Conservation (phyloP, 2,329 filamentous ascomycete species). For the Tolypocladium sp. region DNA sequence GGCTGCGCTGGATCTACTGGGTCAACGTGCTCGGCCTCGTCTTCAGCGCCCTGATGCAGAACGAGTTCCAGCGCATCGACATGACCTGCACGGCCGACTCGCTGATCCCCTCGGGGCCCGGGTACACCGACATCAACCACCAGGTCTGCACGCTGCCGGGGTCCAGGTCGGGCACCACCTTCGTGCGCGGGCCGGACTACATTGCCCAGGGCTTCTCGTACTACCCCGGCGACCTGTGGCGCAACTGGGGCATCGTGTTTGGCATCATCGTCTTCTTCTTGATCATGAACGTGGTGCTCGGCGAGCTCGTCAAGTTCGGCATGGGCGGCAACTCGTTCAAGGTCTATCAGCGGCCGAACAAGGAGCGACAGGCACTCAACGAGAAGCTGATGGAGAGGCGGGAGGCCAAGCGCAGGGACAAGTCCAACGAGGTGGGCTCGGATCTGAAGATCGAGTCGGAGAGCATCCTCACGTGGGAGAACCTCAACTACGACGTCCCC, state of each 20-base stretch:
- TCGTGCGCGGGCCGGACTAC: constrained; percentile 60
- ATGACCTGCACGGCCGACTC: constrained; percentile 60
- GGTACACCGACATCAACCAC: constrained; percentile 61
- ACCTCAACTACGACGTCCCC: constrained; percentile 69
- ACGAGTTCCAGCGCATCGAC: constrained; percentile 65
- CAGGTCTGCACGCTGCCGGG: constrained; percentile 78
- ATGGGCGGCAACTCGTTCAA: constrained; percentile 75
- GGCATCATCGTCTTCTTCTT: constrained; percentile 70
- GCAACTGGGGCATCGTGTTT: constrained; percentile 75
- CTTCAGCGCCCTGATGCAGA: constrained; percentile 75
- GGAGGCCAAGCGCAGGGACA: constrained; percentile 41
- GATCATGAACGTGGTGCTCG: constrained; percentile 64
- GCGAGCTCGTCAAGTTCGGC: constrained; percentile 69
- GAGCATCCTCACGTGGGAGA: constrained; percentile 76
- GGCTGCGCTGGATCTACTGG: constrained; percentile 75
- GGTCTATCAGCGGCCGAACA: constrained; percentile 63
- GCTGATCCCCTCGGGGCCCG: constrained; percentile 61
- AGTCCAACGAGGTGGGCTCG: constrained; percentile 31
- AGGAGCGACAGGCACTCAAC: constrained; percentile 59
- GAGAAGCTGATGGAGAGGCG: constrained; percentile 50
- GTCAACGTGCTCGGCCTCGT: constrained; percentile 66
- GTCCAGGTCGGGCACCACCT: constrained; percentile 52
- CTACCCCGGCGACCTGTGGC: constrained; percentile 59
- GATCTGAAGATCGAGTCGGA: constrained; percentile 50
- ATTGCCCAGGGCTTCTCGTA: constrained; percentile 62